Evolutionary conservation across 352 stramenopile genomes (phyloP).

Genomic region (Sclerospora graminicola): DNA sequence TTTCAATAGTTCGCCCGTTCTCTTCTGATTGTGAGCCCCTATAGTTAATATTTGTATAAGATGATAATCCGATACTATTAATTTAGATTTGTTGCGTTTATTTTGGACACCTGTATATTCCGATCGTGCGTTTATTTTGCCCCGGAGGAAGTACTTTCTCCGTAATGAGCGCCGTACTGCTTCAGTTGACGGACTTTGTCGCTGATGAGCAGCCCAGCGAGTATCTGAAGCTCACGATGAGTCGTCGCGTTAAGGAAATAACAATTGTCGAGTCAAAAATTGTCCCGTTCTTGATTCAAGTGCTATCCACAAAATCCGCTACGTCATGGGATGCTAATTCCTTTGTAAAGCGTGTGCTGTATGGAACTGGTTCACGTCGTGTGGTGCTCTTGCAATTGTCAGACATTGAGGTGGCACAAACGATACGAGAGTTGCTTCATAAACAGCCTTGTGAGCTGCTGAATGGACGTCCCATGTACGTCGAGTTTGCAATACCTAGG

Average conservation of each 20-base stretch:
- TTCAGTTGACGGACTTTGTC: constrained; percentile 38
- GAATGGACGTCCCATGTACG: constrained; percentile 49
- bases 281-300: constrained; percentile 31
- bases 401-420: constrained; percentile 3
- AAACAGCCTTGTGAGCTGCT: constrained; percentile 48
- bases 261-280: constrained; percentile 39
- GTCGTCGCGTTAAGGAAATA: constrained; percentile 46
- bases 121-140: too few relatives aligned
- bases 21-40: too few relatives aligned
- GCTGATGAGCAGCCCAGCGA: constrained; percentile 34
- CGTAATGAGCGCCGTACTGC: constrained; percentile 4
- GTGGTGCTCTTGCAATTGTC: constrained; percentile 37
- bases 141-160: too few relatives aligned
- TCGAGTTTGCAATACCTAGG: constrained; percentile 55
- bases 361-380: constrained; percentile 42
- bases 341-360: constrained; percentile 38
- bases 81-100: too few relatives aligned
- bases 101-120: too few relatives aligned
- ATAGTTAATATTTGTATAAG: too few relatives aligned
- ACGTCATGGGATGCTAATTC: background rate
- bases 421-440: constrained; percentile 39
- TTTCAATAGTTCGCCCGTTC: too few relatives aligned
- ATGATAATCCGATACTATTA: too few relatives aligned
- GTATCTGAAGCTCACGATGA: constrained; percentile 66
- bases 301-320: constrained; percentile 6